Conservation (phyloP, 2,329 filamentous ascomycete genomes). For the Trichoderma atrobrunneum region DNA sequence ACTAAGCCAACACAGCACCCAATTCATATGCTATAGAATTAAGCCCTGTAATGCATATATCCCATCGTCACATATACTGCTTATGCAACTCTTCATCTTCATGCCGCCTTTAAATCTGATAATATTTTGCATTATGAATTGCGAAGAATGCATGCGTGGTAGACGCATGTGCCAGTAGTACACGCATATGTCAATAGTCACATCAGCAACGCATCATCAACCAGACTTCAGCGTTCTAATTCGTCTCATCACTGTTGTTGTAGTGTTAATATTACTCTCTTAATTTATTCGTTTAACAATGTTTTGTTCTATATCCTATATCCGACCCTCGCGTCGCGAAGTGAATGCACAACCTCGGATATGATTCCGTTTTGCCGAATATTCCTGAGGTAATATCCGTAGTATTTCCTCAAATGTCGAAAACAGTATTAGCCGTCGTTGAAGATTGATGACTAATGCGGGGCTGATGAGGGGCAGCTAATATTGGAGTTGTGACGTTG, state of each 20-base stretch:
- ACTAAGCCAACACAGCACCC: neutral
- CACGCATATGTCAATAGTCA: no score
- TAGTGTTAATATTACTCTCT: neutral
- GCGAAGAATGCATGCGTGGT: neutral
- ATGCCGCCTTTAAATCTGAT: neutral
- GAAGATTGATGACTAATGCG: constrained; percentile 7
- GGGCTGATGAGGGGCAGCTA: neutral
- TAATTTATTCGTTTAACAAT: neutral
- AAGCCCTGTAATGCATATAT: neutral
- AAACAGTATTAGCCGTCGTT: neutral
- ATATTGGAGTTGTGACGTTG: neutral
- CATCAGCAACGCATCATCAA: no score
- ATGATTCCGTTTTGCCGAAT: neutral
- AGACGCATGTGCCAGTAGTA: no score
- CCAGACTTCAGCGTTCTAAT: neutral
- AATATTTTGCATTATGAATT: neutral
- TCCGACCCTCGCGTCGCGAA: neutral
- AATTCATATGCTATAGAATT: neutral
- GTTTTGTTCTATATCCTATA: neutral
- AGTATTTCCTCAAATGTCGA: neutral
- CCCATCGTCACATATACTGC: neutral
- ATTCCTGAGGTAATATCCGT: neutral
- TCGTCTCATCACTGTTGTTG: neutral
- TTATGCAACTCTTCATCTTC: neutral
- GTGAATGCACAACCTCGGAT: neutral